Conservation (phyloP, 176 grass and related monocot genomes). For the Miscanthus lutarioriparius region DNA sequence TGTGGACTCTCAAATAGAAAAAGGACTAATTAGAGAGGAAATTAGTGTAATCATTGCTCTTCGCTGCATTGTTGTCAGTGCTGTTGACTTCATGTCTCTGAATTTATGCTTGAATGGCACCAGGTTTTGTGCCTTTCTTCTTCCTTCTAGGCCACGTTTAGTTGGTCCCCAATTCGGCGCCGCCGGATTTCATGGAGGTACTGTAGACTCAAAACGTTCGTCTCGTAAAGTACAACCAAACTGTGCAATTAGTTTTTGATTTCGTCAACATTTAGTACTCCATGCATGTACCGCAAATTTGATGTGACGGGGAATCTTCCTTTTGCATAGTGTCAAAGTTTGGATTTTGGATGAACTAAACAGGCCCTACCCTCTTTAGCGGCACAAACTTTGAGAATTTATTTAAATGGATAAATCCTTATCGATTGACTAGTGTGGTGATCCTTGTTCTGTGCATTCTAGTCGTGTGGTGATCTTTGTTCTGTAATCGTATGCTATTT, state of each 20-base stretch:
- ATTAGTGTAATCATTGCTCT: background rate
- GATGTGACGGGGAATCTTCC: no score
- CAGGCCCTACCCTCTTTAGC: background rate
- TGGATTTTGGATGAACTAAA: no score
- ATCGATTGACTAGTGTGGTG: background rate
- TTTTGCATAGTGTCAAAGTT: no score
- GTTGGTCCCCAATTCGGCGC: no score
- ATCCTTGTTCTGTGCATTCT: background rate
- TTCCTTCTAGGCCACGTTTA: no score
- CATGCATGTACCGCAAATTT: no score
- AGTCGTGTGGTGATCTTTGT: background rate
- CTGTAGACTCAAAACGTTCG: no score
- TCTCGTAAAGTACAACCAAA: no score
- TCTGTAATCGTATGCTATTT: background rate
- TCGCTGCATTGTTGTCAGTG: background rate
- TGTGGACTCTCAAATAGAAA: background rate
- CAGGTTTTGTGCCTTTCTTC: background rate
- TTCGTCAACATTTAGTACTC: no score
- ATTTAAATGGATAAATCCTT: background rate
- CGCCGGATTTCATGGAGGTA: no score
- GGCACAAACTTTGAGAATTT: background rate
- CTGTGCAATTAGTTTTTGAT: no score
- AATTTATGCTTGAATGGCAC: background rate
- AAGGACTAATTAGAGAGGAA: background rate
- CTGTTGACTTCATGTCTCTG: conserved; percentile 10